Evolutionary conservation across 768 basidiomycete genomes (phyloP), one percentile per base, ranked within the genome.

Genomic region (Porphyrellus cyaneotinctus): DNA sequence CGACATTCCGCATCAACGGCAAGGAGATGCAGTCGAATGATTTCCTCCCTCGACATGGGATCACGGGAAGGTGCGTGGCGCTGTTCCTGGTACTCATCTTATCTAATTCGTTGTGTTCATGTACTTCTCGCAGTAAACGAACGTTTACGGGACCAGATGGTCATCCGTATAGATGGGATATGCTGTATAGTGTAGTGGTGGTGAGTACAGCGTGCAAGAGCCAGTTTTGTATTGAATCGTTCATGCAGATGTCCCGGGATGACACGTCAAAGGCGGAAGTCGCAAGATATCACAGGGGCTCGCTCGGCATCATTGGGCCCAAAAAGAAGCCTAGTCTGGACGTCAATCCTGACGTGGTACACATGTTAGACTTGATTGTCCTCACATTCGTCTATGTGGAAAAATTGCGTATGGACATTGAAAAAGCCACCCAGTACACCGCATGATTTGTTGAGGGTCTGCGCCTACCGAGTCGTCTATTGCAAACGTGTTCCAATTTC

Each of bases 101-200:
- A 2, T 20, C 15, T 14, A 11, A 20, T 13, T 11, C 11, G 6
- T 22, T 10, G 11, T n/a, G 24, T 52, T 31, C 3, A 6, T 17
- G n/a, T n/a, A 10, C 32, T 39, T 39, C 11, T 6, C 12, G 22
- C 20, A 39, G 38, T 4, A 39, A 22, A 23, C 38, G 38, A 22
- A 60, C 65, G 10, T 74, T 74, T 41, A 65, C 47, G 1, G 73
- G 70, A 0, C 69, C 61, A 10, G 70, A 74, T 47, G 68, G 68
- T 8, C 52, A 47, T 15, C 54, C 63, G 18, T 74, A 73, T 26
- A 63, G 65, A 15, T 75, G 72, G 73, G 58, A 62, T 13, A 59
- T 72, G 53, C 49, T 47, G 1, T 36, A 44, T 3, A 14, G 39
- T 0, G 20, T 43, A 0, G 56, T 59, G 6, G 58, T 58, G 45